phyloP scores from a whole-genome alignment of 345 rosid species.

The Noccaea caerulescens region DNA sequence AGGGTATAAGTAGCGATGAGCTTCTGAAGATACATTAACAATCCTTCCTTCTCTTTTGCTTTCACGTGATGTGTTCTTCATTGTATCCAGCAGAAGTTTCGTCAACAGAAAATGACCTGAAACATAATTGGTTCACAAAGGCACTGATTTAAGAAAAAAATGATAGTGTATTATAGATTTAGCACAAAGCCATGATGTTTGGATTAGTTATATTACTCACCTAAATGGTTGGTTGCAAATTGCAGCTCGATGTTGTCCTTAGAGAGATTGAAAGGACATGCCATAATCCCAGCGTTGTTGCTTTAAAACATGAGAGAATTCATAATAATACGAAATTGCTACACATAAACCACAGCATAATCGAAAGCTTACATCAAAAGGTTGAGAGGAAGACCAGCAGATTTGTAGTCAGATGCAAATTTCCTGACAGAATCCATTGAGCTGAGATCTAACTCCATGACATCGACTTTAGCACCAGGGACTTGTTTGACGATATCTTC shows the following conservation, averaged over 20 bases:
- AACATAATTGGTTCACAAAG: slow-evolving; percentile 8
- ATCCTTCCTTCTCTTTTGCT: slow-evolving; percentile 65
- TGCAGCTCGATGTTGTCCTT: slow-evolving; percentile 59
- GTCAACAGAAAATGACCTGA: slow-evolving; percentile 77
- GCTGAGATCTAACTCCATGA: slow-evolving; percentile 73
- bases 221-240: slow-evolving; percentile 64
- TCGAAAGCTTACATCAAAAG: slow-evolving; percentile 55
- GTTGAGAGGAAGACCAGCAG: slow-evolving; percentile 61
- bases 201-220: slow-evolving; percentile 35
- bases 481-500: slow-evolving; percentile 56
- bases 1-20: slow-evolving; percentile 46
- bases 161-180: background rate
- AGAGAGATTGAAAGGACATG: slow-evolving; percentile 53
- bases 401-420: slow-evolving; percentile 59
- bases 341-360: background rate
- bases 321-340: background rate
- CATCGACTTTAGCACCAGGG: slow-evolving; percentile 63
- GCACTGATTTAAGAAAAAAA: background rate
- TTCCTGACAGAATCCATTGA: slow-evolving; percentile 61
- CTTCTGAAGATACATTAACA: slow-evolving; percentile 57
- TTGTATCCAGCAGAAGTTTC: slow-evolving; percentile 57
- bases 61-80: slow-evolving; percentile 58
- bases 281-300: slow-evolving; percentile 58
- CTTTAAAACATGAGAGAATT: slow-evolving; percentile 16
- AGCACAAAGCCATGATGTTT: background rate